A percentile compares a stretch with the other conserved stretches of the same genome.
Conservation (phyloP, 345 rosid species). For the Rhodomyrtus tomentosa region DNA sequence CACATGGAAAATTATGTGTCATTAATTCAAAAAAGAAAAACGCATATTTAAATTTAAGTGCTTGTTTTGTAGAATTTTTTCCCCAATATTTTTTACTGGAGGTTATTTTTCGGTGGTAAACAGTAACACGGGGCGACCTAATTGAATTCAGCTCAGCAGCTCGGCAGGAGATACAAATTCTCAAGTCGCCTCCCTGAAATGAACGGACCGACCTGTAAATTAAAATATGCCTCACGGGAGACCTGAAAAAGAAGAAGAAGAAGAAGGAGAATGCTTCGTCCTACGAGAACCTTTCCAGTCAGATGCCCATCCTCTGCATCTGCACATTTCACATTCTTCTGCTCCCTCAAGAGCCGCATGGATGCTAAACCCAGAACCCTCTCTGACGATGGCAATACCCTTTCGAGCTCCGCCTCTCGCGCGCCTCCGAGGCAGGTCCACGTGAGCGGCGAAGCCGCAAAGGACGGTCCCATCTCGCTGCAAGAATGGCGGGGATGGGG, state of each 20-base stretch:
- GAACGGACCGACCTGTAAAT: neutral
- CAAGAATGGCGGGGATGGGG: slow-evolving; percentile 90
- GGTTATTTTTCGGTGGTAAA: neutral
- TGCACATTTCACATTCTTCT: slow-evolving; percentile 3
- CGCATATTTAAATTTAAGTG: neutral
- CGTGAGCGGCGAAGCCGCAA: neutral
- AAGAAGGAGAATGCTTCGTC: neutral
- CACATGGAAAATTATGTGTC: neutral
- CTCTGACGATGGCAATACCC: neutral
- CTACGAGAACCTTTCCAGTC: slow-evolving; percentile 4
- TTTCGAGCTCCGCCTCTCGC: slow-evolving; percentile 24
- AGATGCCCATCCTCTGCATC: slow-evolving; percentile 14
- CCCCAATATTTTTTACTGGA: rapidly evolving
- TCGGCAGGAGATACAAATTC: neutral
- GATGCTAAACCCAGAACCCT: slow-evolving; percentile 10
- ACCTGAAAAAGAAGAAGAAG: neutral
- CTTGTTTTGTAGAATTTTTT: neutral
- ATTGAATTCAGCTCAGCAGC: neutral
- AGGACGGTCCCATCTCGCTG: slow-evolving; percentile 26
- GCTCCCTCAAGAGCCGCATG: slow-evolving; percentile 15
- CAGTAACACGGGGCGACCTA: neutral
- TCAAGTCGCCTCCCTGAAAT: neutral
- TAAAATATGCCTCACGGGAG: neutral
- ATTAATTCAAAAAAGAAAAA: neutral
- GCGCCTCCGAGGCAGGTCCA: slow-evolving; percentile 15